phyloP scores from a whole-genome alignment of 352 stramenopile genomes.

The Pythium sp. region DNA sequence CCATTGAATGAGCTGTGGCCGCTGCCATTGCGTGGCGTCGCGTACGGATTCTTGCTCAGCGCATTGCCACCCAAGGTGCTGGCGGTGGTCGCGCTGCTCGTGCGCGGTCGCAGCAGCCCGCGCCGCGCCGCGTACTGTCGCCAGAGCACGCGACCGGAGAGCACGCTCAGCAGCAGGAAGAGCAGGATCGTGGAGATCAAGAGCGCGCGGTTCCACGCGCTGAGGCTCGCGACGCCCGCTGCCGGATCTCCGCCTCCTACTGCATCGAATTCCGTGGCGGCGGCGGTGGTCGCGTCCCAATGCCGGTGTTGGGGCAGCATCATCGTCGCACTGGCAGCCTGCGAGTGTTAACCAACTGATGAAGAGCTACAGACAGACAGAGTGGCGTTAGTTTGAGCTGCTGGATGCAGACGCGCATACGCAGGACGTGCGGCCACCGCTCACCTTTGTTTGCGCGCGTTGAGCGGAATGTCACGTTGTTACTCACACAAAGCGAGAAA shows the following conservation, averaged over 20 bases:
- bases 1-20: conserved; percentile 27
- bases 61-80: background rate
- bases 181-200: conserved; percentile 54
- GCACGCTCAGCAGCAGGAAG: conserved; percentile 54
- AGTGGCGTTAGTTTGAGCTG: background rate
- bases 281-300: background rate
- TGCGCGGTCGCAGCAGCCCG: conserved; percentile 16
- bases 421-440: background rate
- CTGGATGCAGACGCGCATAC: background rate
- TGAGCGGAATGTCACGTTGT: background rate
- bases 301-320: conserved; percentile 6
- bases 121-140: conserved; percentile 36
- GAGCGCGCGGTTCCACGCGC: conserved; percentile 39
- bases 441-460: background rate
- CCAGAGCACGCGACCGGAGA: conserved; percentile 58
- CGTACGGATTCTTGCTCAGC: conserved; percentile 17
- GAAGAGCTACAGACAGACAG: background rate
- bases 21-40: conserved; percentile 12
- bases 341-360: background rate
- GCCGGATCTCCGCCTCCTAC: background rate
- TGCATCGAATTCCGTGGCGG: background rate
- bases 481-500: background rate
- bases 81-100: background rate
- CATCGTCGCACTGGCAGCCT: background rate
- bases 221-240: conserved; percentile 32